Conservation (phyloP, 108 stramenopile species). For the Ochromonas danica region DNA sequence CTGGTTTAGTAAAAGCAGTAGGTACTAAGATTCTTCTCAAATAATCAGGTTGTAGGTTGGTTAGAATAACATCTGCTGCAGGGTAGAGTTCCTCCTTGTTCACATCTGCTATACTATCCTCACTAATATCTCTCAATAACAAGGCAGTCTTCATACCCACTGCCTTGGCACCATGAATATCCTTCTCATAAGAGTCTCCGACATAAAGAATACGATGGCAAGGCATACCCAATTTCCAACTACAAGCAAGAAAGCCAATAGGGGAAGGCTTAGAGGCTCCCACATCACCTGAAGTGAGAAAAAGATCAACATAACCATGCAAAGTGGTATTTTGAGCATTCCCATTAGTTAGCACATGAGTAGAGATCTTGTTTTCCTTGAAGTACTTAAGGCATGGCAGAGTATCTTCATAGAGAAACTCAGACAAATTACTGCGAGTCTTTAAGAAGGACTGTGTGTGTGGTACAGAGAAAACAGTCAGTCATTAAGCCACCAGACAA, state of each 20-base stretch:
- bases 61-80: too few species aligned
- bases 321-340: conserved; percentile 4
- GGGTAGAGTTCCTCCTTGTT: background rate
- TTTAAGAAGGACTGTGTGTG: background rate
- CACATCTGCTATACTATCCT: background rate
- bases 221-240: background rate
- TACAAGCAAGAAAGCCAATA: conserved; percentile 6
- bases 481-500: too few species aligned
- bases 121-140: background rate
- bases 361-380: background rate
- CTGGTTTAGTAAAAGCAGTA: too few species aligned
- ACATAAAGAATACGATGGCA: conserved; percentile 1
- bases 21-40: too few species aligned
- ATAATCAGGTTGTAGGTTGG: too few species aligned
- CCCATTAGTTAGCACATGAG: conserved; percentile 18
- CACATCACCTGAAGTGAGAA: background rate
- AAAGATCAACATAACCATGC: background rate
- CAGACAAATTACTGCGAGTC: background rate
- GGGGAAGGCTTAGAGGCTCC: conserved; percentile 26
- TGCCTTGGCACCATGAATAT: background rate
- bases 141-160: background rate
- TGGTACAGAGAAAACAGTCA: too few species aligned
- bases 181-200: conserved; percentile 26
- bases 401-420: background rate
- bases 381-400: background rate